These are phyloP conservation scores for Zasmidium cellare DNA, from an alignment of 2,329 filamentous ascomycete genomes.

Conservation along the genomic window DNA sequence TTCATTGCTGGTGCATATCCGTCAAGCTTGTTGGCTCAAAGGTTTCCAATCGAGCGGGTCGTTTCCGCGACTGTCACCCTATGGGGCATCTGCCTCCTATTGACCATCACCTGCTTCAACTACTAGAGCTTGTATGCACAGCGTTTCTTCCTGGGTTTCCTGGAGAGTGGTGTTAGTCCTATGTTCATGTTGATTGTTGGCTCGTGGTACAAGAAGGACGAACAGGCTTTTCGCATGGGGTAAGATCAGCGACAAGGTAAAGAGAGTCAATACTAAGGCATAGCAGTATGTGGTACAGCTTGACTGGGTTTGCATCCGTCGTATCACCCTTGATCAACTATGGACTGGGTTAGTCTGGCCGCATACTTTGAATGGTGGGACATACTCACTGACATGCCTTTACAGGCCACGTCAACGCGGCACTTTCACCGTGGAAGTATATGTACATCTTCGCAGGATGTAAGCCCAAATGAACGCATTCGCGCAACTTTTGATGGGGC, in stretches of 20 bases:
- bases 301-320: conserved; percentile 47
- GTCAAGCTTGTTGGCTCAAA: conserved; percentile 44
- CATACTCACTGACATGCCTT: background rate
- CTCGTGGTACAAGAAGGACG: conserved; percentile 29
- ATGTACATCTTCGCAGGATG: conserved; percentile 42
- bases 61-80: conserved; percentile 38
- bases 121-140: conserved; percentile 46
- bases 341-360: conserved; percentile 39
- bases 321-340: conserved; percentile 52
- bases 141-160: conserved; percentile 57
- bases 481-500: background rate
- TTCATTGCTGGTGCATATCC: conserved; percentile 53
- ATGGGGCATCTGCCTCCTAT: conserved; percentile 41
- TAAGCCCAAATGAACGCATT: background rate
- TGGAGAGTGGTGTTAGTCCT: conserved; percentile 49
- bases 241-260: background rate
- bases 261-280: too few relatives aligned
- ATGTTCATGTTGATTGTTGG: conserved; percentile 19
- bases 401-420: conserved; percentile 37
- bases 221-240: conserved; percentile 30
- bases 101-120: conserved; percentile 41
- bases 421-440: conserved; percentile 10
- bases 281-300: conserved; percentile 34
- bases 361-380: background rate
- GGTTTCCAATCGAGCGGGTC: conserved; percentile 49